Base-by-base conservation (phyloP, 2,329 filamentous ascomycete genomes). In the Alternaria burnsii region DNA sequence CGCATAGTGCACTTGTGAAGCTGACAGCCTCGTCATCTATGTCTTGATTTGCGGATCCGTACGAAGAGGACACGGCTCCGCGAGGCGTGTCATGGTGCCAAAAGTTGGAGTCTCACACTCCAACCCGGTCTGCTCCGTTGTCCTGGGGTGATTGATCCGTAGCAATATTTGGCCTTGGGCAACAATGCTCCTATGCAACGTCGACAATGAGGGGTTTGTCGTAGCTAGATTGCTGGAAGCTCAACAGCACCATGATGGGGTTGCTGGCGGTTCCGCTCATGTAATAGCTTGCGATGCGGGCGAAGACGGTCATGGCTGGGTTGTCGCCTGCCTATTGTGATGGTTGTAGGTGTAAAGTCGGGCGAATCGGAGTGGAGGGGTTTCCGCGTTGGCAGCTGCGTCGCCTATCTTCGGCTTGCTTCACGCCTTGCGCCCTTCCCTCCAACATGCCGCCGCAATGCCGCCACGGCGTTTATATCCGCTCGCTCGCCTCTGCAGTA, bases 401-500 rank as follows among this genome's bases (percentile, higher is more conserved):
- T 50, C 51, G 53, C 55, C 51, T 66, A 64, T 57, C 61, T 56
- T 68, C 57, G 65, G 55, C 38, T 58, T 61, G 55, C 57, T 52
- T 54, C 57, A 61, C 59, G 61, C 59, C 59, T 55, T 61, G 50
- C 43, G 40, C 59, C 46, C 46, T 38, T 36, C 41, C 30, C 41
- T 42, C 43, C 30, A 43, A 57, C 30, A 58, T 41, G 30, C 44
- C 34, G 46, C 43, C 44, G 52, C 58, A 53, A 78, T 78, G 75
- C 65, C 69, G 70, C 68, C 61, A 44, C 64, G 58, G 52, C 70
- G 55, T 22, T 63, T 73, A 57, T 46, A 56, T 43, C 43, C 58
- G 18, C 48, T 72, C 24, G 48, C 28, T 50, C 67, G 67, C 47
- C 61, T 70, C 36, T 63, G 56, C 66, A 74, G 76, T 78, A 76